Base-by-base conservation (phyloP, 2,329 filamentous ascomycete genomes). In the Fusarium tjaetaba region DNA sequence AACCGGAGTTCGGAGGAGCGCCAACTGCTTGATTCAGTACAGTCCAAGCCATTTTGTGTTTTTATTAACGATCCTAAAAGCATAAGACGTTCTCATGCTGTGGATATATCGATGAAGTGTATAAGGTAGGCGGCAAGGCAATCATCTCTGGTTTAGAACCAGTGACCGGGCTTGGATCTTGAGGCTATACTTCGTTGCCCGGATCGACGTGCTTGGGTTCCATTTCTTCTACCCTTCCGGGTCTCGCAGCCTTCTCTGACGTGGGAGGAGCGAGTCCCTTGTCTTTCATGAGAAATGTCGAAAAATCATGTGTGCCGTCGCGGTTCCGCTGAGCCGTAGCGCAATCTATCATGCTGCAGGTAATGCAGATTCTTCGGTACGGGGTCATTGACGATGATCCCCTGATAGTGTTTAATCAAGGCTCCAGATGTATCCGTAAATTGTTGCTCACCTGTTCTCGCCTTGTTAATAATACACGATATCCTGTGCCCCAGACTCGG, bases 271-370 rank as follows among this genome's bases (percentile, higher is more conserved):
- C 39, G 13, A 48, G 48, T 68, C 55, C 42, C 59, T 53, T 57
- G 70, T 55, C 65, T 61, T 38, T 48, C 45, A 48, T 42, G 60
- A 65, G 48, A 41, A 41, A 41, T 41, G 42, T 61, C 48, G 45
- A 63, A 49, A 71, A 60, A 26, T 43, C 59, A 41, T 42, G 66
- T 65, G 69, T 65, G 64, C 64, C 38, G 57, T 70, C 63, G 71
- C 72, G 70, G 71, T 66, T 78, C 76, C 76, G 76, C 71, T 78
- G 69, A 74, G 51, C 76, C 76, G 74, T 78, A 76, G 76, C 76
- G 76, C 58, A 68, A 43, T 65, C 58, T 66, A 49, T 57, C 43
- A 26, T 57, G 49, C 34, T 51, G 49, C 55, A 60, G 49, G 51
- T 38, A 45, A 60, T 51, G 42, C 45, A 30, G 28, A 41, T 65